A percentile compares a stretch with the other conserved stretches of the same genome.
These are phyloP conservation scores for Acacia melanoxylon DNA, from an alignment of 306 rosid genomes.

Conservation along the genomic window DNA sequence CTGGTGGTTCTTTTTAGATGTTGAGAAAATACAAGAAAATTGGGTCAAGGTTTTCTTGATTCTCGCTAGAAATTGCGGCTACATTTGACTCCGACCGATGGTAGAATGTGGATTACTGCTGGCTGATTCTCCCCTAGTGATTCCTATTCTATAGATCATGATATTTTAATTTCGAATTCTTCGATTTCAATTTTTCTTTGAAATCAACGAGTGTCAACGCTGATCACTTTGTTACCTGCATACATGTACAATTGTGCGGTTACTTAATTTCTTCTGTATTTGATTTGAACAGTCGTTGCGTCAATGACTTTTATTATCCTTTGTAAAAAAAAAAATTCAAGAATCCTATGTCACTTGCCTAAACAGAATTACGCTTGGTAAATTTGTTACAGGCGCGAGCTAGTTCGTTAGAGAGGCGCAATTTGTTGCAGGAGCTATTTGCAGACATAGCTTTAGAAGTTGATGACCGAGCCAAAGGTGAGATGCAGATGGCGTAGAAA, in stretches of 20 bases:
- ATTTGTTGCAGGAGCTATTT: slow-evolving; percentile 89
- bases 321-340: neutral
- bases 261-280: neutral
- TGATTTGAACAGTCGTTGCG: neutral
- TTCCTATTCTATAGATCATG: neutral
- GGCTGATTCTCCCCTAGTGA: neutral
- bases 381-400: slow-evolving; percentile 68
- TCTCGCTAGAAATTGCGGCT: neutral
- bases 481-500: slow-evolving; percentile 23
- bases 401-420: slow-evolving; percentile 79
- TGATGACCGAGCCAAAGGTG: slow-evolving; percentile 92
- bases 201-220: neutral
- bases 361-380: slow-evolving; percentile 8
- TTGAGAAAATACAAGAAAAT: slow-evolving; percentile 26
- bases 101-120: neutral
- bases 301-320: neutral
- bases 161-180: neutral
- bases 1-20: slow-evolving; percentile 2
- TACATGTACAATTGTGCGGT: neutral
- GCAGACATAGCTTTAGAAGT: slow-evolving; percentile 91
- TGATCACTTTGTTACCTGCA: neutral
- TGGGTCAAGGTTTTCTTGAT: neutral
- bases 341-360: neutral
- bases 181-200: neutral
- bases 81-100: neutral